These are phyloP conservation scores for Suillus discolor DNA, from an alignment of 768 basidiomycete genomes.

Conservation along the genomic window DNA sequence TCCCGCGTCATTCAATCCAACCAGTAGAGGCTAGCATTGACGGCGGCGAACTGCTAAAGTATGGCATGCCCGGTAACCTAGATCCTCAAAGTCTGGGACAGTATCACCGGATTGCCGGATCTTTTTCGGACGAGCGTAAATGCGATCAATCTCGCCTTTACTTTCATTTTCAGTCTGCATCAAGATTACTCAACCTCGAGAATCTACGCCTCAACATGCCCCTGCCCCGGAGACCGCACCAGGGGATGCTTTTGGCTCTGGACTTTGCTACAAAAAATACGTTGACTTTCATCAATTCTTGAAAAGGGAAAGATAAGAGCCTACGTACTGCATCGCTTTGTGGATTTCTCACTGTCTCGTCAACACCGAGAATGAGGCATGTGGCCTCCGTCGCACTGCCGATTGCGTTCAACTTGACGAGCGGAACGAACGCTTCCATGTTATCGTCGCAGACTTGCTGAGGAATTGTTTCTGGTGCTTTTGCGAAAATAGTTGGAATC, in stretches of 20 bases:
- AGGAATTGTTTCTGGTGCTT: conserved; percentile 96
- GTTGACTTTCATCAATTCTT: conserved; percentile 17
- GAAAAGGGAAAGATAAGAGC: conserved; percentile 4
- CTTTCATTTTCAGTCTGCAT: too few species aligned
- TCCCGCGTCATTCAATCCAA: neutral
- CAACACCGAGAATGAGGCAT: conserved; percentile 92
- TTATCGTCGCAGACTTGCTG: conserved; percentile 99
- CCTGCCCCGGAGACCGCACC: conserved; percentile 86
- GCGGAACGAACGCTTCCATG: conserved; percentile 93
- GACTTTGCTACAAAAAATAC: conserved; percentile 52
- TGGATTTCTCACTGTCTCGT: conserved; percentile 96
- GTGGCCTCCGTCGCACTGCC: conserved; percentile 96
- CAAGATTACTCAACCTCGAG: too few species aligned
- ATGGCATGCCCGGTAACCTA: too few species aligned
- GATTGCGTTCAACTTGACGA: conserved; percentile 95
- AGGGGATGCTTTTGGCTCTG: conserved; percentile 91
- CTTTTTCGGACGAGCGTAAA: neutral
- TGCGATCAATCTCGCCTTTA: too few species aligned
- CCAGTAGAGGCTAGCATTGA: neutral
- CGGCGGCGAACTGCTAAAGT: neutral
- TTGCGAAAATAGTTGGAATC: conserved; percentile 93
- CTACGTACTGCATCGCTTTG: conserved; percentile 87
- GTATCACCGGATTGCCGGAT: neutral
- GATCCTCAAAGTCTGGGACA: neutral
- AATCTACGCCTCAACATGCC: conserved; percentile 40